Evolutionary conservation across 768 basidiomycete genomes (phyloP).

Genomic region (Collybia sordida): DNA sequence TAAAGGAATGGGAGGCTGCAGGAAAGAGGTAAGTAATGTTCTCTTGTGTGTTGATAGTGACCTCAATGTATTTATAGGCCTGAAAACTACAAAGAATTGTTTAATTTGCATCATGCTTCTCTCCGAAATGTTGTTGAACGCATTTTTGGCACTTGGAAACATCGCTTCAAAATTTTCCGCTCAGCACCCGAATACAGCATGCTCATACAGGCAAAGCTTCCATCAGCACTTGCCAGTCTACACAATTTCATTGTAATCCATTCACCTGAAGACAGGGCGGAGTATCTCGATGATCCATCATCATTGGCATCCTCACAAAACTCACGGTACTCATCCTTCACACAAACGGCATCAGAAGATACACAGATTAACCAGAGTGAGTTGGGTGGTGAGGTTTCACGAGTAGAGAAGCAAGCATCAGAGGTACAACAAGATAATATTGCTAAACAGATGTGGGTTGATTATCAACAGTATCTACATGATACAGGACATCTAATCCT

Average conservation of each 20-base stretch:
- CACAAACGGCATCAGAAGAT: neutral
- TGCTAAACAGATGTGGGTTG: slow-evolving; percentile 7
- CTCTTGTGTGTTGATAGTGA: slow-evolving; percentile 2
- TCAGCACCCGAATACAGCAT: slow-evolving; percentile 9
- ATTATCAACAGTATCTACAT: slow-evolving; percentile 5
- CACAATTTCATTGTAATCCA: slow-evolving; percentile 26
- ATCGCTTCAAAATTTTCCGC: slow-evolving; percentile 14
- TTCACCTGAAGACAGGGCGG: slow-evolving; percentile 13
- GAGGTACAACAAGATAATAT: slow-evolving; percentile 4
- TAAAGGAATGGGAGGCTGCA: slow-evolving; percentile 10
- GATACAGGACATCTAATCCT: too few species aligned
- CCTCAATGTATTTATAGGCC: slow-evolving; percentile 23
- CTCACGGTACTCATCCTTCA: neutral
- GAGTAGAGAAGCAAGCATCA: neutral
- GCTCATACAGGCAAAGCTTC: slow-evolving; percentile 19
- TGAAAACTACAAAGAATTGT: slow-evolving; percentile 34
- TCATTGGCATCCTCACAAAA: too few species aligned
- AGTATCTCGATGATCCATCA: neutral
- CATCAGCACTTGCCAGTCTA: slow-evolving; percentile 16
- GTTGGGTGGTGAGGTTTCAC: neutral
- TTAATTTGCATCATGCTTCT: slow-evolving; percentile 38
- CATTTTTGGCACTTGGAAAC: slow-evolving; percentile 24
- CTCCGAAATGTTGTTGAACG: slow-evolving; percentile 36
- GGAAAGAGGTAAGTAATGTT: slow-evolving; percentile 2
- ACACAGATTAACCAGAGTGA: neutral